A percentile compares a stretch with the other conserved stretches of the same genome.
Evolutionary conservation across 2,329 filamentous ascomycete genomes (phyloP).

Genomic region (Cordyceps cateniannulata): DNA sequence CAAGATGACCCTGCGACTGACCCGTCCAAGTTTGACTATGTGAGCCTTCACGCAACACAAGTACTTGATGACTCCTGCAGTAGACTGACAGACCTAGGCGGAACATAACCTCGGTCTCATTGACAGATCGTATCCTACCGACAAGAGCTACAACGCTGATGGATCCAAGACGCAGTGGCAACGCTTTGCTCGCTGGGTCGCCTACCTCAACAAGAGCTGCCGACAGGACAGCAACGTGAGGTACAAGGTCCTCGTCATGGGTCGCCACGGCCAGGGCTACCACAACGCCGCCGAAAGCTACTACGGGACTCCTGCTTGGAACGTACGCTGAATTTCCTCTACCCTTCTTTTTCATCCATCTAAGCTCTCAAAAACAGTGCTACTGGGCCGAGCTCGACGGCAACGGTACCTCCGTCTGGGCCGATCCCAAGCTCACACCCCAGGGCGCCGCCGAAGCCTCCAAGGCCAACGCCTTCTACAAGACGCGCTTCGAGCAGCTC

Average conservation of each 20-base stretch:
- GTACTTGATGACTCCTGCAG: background rate
- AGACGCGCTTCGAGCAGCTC: conserved; percentile 41
- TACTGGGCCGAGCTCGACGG: conserved; percentile 62
- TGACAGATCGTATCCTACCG: conserved; percentile 53
- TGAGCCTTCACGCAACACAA: conserved; percentile 28
- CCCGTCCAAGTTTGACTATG: conserved; percentile 56
- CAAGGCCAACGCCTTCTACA: conserved; percentile 55
- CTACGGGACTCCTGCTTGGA: conserved; percentile 64
- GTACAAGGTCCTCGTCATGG: conserved; percentile 64
- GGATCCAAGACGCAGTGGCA: conserved; percentile 54
- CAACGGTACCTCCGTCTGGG: conserved; percentile 56
- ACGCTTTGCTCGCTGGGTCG: conserved; percentile 53
- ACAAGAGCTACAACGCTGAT: conserved; percentile 33
- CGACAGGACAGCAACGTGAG: conserved; percentile 35
- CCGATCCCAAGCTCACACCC: conserved; percentile 55
- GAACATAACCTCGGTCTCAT: conserved; percentile 60
- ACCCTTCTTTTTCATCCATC: too few relatives aligned
- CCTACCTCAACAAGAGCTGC: conserved; percentile 41
- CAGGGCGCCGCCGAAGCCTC: conserved; percentile 51
- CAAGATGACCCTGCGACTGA: conserved; percentile 55
- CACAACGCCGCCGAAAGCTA: conserved; percentile 57
- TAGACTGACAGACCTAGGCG: conserved; percentile 33
- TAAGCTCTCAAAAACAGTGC: too few relatives aligned
- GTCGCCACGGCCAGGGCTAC: conserved; percentile 63
- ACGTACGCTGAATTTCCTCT: conserved; percentile 36